Evolutionary conservation across 1,139 yeast genomes (phyloP).

Genomic region (Insectozyma bohioensis): DNA sequence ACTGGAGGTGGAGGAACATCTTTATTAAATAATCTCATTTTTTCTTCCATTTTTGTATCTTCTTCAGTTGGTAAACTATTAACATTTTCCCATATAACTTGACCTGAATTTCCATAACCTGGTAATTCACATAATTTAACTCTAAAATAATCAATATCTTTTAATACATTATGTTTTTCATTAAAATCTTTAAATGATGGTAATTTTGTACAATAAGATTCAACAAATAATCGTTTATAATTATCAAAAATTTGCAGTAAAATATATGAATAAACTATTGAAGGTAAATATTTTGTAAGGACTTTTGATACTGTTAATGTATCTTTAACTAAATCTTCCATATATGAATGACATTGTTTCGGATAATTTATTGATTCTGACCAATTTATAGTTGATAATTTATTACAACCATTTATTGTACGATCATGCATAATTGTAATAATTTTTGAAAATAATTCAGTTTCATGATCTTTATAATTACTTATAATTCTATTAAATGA

Average conservation of each 20-base stretch:
- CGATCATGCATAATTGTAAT: constrained; percentile 72
- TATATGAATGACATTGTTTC: constrained; percentile 55
- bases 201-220: constrained; percentile 53
- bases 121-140: constrained; percentile 58
- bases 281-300: constrained; percentile 57
- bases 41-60: constrained; percentile 47
- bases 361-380: constrained; percentile 40
- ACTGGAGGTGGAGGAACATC: constrained; percentile 14
- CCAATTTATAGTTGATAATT: constrained; percentile 52
- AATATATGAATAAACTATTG: constrained; percentile 46
- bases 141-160: constrained; percentile 65
- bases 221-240: constrained; percentile 57
- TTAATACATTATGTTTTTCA: constrained; percentile 53
- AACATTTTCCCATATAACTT: constrained; percentile 64
- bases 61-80: constrained; percentile 55
- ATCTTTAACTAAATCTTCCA: constrained; percentile 68
- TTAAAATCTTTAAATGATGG: constrained; percentile 52
- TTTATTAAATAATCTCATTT: constrained; percentile 43
- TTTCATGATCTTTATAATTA: constrained; percentile 58
- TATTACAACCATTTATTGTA: constrained; percentile 47
- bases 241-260: constrained; percentile 60
- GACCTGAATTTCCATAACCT: constrained; percentile 69
- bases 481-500: constrained; percentile 29
- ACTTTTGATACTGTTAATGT: constrained; percentile 64
- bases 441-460: constrained; percentile 64